Conservation (phyloP, 2,329 filamentous ascomycete species). For the Monosporascus sp. region DNA sequence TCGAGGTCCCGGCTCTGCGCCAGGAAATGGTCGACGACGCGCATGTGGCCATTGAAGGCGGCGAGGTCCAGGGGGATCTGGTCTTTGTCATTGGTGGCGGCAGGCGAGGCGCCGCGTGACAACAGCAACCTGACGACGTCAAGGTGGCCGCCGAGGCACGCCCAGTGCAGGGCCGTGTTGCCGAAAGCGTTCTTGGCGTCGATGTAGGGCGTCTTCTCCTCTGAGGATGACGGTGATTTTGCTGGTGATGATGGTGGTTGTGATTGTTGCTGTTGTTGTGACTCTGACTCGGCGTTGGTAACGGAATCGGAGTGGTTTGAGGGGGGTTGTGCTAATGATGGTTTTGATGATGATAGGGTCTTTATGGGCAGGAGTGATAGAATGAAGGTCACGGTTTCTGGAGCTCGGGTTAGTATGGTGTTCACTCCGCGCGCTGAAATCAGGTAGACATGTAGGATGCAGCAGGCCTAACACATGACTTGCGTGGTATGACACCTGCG, state of each 20-base stretch:
- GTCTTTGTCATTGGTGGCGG: conserved; percentile 75
- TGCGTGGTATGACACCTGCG: too few species aligned
- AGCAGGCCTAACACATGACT: too few species aligned
- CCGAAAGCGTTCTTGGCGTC: conserved; percentile 73
- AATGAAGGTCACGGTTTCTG: conserved; percentile 41
- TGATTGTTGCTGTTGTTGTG: conserved; percentile 3
- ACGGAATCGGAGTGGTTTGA: conserved; percentile 1
- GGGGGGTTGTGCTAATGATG: conserved; percentile 12
- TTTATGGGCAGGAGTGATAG: conserved; percentile 34
- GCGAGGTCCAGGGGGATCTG: conserved; percentile 75
- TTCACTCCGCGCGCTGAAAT: neutral
- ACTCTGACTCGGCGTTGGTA: conserved; percentile 6
- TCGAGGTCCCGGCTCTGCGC: conserved; percentile 44
- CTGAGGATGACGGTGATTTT: conserved; percentile 36
- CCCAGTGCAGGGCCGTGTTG: conserved; percentile 93
- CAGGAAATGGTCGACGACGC: conserved; percentile 59
- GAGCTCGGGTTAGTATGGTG: neutral
- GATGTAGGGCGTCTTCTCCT: conserved; percentile 43
- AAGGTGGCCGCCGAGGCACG: conserved; percentile 82
- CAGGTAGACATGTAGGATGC: conserved; percentile 3
- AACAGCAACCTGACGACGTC: conserved; percentile 73
- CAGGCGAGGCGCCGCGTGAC: conserved; percentile 70
- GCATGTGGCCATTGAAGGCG: conserved; percentile 62
- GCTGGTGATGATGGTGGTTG: conserved; percentile 14
- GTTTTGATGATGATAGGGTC: conserved; percentile 11